Conservation (phyloP, 1,139 yeast genomes). For the Saccharomyces hybrid region DNA sequence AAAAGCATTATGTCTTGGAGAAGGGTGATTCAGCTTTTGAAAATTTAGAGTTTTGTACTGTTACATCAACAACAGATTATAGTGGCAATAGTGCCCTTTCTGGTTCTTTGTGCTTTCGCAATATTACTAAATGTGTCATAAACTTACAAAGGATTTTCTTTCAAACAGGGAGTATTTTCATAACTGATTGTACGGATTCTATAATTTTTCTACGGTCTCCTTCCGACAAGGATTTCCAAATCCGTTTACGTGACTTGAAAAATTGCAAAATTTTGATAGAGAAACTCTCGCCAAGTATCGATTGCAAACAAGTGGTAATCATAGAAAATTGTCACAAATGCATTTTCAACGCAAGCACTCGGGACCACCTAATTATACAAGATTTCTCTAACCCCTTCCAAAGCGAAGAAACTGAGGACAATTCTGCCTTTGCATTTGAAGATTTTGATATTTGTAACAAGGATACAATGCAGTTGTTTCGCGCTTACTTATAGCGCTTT, state of each 20-base stretch:
- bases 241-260: slow-evolving; percentile 17
- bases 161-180: slow-evolving; percentile 17
- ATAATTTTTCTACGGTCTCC: slow-evolving; percentile 10
- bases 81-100: neutral
- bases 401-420: neutral
- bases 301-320: slow-evolving; percentile 14
- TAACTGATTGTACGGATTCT: slow-evolving; percentile 13
- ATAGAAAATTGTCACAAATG: slow-evolving; percentile 18
- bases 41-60: neutral
- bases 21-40: neutral
- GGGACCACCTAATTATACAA: slow-evolving; percentile 4
- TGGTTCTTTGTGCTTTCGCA: slow-evolving; percentile 15
- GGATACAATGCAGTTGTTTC: slow-evolving; percentile 1
- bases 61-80: neutral
- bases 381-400: neutral
- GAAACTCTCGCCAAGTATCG: neutral
- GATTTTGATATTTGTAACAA: slow-evolving; percentile 4
- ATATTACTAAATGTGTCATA: slow-evolving; percentile 9
- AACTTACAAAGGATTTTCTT: slow-evolving; percentile 12
- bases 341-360: slow-evolving; percentile 11
- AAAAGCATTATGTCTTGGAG: neutral
- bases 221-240: slow-evolving; percentile 12
- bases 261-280: slow-evolving; percentile 15
- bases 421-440: neutral
- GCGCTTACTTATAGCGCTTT: neutral